Evolutionary conservation across 1,284 basidiomycete genomes (phyloP).

Genomic region (Papiliotrema fonsecae): DNA sequence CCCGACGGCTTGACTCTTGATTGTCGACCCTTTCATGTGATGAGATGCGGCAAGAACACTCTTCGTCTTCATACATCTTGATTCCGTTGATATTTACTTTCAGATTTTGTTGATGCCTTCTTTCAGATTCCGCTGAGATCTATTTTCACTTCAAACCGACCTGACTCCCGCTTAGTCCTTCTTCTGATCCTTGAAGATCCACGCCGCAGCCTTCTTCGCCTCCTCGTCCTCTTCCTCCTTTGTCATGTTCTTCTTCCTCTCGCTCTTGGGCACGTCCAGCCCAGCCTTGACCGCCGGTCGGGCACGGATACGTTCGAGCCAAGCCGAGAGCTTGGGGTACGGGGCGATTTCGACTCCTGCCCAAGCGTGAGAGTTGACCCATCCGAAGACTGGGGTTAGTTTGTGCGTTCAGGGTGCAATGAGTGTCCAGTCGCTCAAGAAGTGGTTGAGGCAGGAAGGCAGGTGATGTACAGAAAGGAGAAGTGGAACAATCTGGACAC

Average conservation of each 20-base stretch:
- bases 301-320: slow-evolving; percentile 50
- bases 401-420: too few species aligned
- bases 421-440: too few species aligned
- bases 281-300: slow-evolving; percentile 50
- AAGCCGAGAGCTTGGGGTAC: slow-evolving; percentile 58
- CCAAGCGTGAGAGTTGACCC: slow-evolving; percentile 53
- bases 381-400: slow-evolving; percentile 34
- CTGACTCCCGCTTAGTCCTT: too few species aligned
- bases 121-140: background rate
- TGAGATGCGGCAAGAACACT: background rate
- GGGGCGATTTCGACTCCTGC: slow-evolving; percentile 55
- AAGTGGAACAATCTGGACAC: too few species aligned
- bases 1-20: too few species aligned
- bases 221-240: slow-evolving; percentile 24
- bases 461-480: too few species aligned
- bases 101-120: background rate
- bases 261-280: slow-evolving; percentile 41
- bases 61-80: too few species aligned
- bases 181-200: slow-evolving; percentile 3
- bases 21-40: background rate
- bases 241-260: slow-evolving; percentile 8
- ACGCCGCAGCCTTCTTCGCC: slow-evolving; percentile 5
- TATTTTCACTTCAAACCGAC: too few species aligned
- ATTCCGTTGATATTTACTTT: too few species aligned
- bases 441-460: too few species aligned